These are phyloP conservation scores for Eucalyptus dawsonii DNA, from an alignment of 345 rosid genomes.

Conservation along the genomic window DNA sequence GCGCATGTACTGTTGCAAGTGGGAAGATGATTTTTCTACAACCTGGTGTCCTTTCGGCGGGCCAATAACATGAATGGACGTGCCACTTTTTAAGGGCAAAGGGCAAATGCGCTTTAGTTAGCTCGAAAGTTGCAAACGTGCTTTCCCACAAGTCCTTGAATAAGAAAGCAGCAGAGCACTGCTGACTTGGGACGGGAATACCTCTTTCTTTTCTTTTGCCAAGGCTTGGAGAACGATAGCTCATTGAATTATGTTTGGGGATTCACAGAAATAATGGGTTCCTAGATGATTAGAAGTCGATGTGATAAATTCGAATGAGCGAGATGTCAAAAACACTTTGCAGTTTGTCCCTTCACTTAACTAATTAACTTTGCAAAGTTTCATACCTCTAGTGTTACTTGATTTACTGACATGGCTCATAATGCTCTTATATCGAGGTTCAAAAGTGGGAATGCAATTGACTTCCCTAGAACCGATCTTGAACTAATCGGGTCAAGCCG, in stretches of 20 bases:
- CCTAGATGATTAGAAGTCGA: background rate
- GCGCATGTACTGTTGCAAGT: background rate
- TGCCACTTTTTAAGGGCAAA: background rate
- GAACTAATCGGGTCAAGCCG: background rate
- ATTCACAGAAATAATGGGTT: background rate
- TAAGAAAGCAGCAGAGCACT: background rate
- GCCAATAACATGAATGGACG: background rate
- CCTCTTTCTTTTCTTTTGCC: background rate
- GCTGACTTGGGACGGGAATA: background rate
- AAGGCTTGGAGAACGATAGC: background rate
- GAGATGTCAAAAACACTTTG: background rate
- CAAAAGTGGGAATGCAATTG: background rate
- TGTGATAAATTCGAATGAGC: accelerated
- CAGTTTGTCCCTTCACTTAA: background rate
- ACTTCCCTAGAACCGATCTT: background rate
- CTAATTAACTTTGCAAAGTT: background rate
- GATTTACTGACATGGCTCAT: background rate
- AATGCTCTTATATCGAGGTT: background rate
- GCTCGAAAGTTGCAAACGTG: background rate
- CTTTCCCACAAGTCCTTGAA: background rate
- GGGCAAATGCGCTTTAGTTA: background rate
- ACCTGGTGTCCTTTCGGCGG: background rate
- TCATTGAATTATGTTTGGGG: background rate
- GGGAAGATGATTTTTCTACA: background rate
- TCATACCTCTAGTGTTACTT: background rate